Conservation (phyloP, 2,329 filamentous ascomycete genomes). For the Tolypocladium guangdongense region DNA sequence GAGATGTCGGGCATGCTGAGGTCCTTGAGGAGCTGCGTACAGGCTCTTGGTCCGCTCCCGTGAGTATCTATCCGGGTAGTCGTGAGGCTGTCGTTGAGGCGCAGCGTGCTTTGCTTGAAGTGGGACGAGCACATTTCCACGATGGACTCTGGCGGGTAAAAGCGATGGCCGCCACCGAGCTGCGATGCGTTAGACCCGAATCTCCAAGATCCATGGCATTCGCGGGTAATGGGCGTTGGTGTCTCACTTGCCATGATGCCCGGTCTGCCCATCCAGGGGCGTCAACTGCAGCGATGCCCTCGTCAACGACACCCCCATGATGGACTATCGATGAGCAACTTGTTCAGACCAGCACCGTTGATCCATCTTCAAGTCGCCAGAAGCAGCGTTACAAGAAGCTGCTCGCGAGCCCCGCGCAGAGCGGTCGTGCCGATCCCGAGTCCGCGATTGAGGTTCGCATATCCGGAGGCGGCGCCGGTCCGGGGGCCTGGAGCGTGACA, state of each 20-base stretch:
- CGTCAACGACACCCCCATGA: too few relatives aligned
- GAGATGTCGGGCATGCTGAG: slow-evolving; percentile 38
- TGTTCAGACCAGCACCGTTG: too few relatives aligned
- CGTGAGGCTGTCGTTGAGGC: slow-evolving; percentile 44
- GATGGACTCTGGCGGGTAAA: slow-evolving; percentile 41
- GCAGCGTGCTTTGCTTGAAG: slow-evolving; percentile 49
- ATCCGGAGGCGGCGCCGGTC: too few relatives aligned
- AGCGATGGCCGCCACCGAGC: slow-evolving; percentile 44
- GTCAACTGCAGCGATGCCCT: slow-evolving; percentile 18
- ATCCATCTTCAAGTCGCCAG: too few relatives aligned
- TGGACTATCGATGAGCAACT: too few relatives aligned
- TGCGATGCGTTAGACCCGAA: too few relatives aligned
- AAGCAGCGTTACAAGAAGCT: too few relatives aligned
- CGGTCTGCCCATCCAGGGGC: slow-evolving; percentile 38
- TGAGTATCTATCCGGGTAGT: slow-evolving; percentile 35
- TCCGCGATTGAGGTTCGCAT: too few relatives aligned
- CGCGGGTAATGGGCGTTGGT: neutral
- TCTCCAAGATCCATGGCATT: too few relatives aligned
- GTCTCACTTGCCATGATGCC: slow-evolving; percentile 29
- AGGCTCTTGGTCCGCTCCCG: slow-evolving; percentile 44
- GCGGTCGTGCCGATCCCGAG: too few relatives aligned
- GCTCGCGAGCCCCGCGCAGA: too few relatives aligned
- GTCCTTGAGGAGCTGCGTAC: slow-evolving; percentile 34
- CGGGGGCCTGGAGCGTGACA: too few relatives aligned
- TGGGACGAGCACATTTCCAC: slow-evolving; percentile 46